Evolutionary conservation across 2,329 filamentous ascomycete genomes (phyloP), one percentile per base, ranked within the genome.

Genomic region (Cladophialophora chaetospira): DNA sequence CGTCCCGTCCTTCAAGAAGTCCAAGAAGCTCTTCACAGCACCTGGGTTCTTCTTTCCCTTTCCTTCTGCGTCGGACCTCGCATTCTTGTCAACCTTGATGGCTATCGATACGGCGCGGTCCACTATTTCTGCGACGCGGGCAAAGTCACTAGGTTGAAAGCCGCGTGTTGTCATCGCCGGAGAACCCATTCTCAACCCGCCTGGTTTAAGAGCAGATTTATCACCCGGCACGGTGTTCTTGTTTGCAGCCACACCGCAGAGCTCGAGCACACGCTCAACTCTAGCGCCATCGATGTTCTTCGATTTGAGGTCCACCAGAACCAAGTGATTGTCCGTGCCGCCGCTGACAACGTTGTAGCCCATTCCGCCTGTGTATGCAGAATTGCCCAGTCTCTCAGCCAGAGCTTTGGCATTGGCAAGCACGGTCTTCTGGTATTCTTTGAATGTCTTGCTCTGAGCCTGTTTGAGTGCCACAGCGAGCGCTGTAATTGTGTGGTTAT

Each of bases 241-340:
- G 87, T 99, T 99, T 85, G 91, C 96, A 62, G 94, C 92, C 75
- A 99, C 96, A 82, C 96, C 96, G 78, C 97, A 94, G 75, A 95
- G 89, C 81, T 99, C 94, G 17, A 99, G 87, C 58, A 99, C 88
- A 61, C 90, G 88, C 83, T 99, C 94, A 38, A 97, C 89, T 75
- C 94, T 91, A 57, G 88, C 88, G 65, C 92, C 92, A 70, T 99
- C 94, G 60, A 99, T 86, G 56, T 82, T 82, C 71, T 94, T 89
- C 33, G 89, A 86, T 78, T 96, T 96, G 48, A 99, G 83, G 73
- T 99, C 94, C 46, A 94, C 81, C 15, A 99, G 83, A 9, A 99
- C 89, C 63, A 99, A 87, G 77, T 99, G 94, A 79, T 96, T 97
- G 78, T 99, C 94, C 23, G 94, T 99, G 65, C 94, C 94, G 67